Evolutionary conservation across 192 early-diverging fungal genomes (phyloP), one percentile per base, ranked within the genome.

Genomic region (Gonapodya sp.): DNA sequence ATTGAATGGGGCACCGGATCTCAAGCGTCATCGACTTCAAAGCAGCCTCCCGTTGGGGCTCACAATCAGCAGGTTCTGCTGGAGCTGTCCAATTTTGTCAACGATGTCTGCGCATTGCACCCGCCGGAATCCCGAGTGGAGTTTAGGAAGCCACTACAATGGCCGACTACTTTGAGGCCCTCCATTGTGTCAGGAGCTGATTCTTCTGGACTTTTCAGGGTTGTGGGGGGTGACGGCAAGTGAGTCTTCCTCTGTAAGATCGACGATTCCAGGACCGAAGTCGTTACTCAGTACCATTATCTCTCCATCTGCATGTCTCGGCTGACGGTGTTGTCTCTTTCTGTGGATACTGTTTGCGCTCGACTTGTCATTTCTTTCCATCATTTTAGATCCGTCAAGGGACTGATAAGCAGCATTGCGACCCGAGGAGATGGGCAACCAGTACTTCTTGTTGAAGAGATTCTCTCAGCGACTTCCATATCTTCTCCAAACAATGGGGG

Each of bases 61-160:
- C 32, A 80, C 36, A 80, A 80, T 74, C 74, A 80, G 36, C 37
- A 80, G 34, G 37, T 80, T 80, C 79, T 80, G 36, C 79, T 73
- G 33, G 74, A 80, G 36, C 2, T 80, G 32, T 80, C 74, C 18
- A 73, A 36, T 0, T 31, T 80, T 18, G n/a, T 80, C 0, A 36
- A 33, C 1, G 74, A 80, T 18, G 36, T 80, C 24, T 80, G 79
- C 36, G 18, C 36, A 33, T 73, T 34, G 24, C 36, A 80, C 74
- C 79, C 79, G 32, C 34, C 36, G 18, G 79, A 80, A 36, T 16
- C 79, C 31, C 34, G 1, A 36, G 74, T 77, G 2, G 79, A 74
- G 36, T 80, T 80, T n/a, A 80, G 36, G 74, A 80, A 80, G 74
- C 30, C 31, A 18, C 36, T 80, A 36, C 36, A 75, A 80, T 80